phyloP scores from a whole-genome alignment of 345 rosid species.

The Laguncularia racemosa region DNA sequence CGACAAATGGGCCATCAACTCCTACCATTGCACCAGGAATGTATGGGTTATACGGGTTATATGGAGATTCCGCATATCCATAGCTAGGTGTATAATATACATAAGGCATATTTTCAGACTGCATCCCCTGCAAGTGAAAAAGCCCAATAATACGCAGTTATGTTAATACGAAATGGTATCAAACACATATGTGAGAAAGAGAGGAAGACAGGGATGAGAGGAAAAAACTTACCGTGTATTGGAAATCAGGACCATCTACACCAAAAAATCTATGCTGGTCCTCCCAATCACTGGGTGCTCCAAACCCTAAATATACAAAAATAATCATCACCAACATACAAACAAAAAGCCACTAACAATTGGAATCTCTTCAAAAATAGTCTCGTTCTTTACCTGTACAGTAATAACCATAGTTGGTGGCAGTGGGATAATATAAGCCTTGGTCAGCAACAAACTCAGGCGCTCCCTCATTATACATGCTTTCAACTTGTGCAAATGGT shows the following conservation, averaged over 20 bases:
- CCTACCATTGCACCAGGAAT: slow-evolving; percentile 77
- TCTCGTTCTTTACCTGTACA: slow-evolving; percentile 63
- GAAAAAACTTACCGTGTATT: slow-evolving; percentile 41
- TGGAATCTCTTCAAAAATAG: neutral
- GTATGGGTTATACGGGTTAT: slow-evolving; percentile 87
- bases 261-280: slow-evolving; percentile 75
- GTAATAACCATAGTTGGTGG: slow-evolving; percentile 74
- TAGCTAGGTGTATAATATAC: slow-evolving; percentile 74
- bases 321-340: slow-evolving; percentile 7
- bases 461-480: slow-evolving; percentile 76
- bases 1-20: slow-evolving; percentile 49
- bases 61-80: slow-evolving; percentile 83
- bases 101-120: slow-evolving; percentile 73
- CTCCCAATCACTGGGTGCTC: slow-evolving; percentile 90
- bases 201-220: neutral
- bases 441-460: slow-evolving; percentile 67
- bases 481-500: slow-evolving; percentile 38
- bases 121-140: slow-evolving; percentile 55
- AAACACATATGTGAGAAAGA: neutral
- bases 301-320: slow-evolving; percentile 48
- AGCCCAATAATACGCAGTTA: slow-evolving; percentile 1
- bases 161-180: neutral
- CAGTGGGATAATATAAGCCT: slow-evolving; percentile 68
- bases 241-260: slow-evolving; percentile 75
- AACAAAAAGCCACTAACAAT: neutral